phyloP scores from a whole-genome alignment of 2,329 filamentous ascomycete genomes.

The Cytospora chrysosperma region DNA sequence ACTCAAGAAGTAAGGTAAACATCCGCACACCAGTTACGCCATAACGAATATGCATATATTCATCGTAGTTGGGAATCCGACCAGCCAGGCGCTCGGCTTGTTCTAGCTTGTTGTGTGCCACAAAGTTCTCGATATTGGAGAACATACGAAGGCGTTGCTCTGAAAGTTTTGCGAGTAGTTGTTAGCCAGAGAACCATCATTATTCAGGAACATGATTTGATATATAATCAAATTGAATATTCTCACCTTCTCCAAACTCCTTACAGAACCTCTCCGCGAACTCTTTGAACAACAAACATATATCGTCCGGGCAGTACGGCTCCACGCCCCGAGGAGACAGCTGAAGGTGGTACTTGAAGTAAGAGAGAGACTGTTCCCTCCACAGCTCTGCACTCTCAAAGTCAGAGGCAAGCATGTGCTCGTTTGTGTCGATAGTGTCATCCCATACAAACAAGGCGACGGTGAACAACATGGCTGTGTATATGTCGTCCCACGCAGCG shows the following conservation, averaged over 20 bases:
- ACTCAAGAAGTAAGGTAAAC: constrained; percentile 26
- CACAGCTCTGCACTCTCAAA: constrained; percentile 32
- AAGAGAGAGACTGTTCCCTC: constrained; percentile 32
- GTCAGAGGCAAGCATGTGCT: constrained; percentile 33
- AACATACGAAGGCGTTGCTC: constrained; percentile 24
- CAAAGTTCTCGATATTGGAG: constrained; percentile 25
- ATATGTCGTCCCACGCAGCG: constrained; percentile 35
- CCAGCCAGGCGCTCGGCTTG: constrained; percentile 26
- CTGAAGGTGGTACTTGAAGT: constrained; percentile 31
- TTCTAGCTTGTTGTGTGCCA: constrained; percentile 24
- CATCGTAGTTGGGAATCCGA: constrained; percentile 23
- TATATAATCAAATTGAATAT: too few relatives aligned
- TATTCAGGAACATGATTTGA: too few relatives aligned
- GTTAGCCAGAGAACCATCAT: too few relatives aligned
- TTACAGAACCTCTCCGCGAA: constrained; percentile 23
- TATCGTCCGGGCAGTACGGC: constrained; percentile 22
- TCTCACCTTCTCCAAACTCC: constrained; percentile 22
- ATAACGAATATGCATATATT: constrained; percentile 25
- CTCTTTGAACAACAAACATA: constrained; percentile 26
- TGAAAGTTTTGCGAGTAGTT: background rate
- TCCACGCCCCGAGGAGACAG: constrained; percentile 24
- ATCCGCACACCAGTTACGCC: constrained; percentile 27
- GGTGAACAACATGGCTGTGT: constrained; percentile 33
- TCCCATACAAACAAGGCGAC: constrained; percentile 38
- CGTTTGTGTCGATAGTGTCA: constrained; percentile 35